Base-by-base conservation (phyloP, 1,284 basidiomycete species). In the Fomitopsis schrenkii region DNA sequence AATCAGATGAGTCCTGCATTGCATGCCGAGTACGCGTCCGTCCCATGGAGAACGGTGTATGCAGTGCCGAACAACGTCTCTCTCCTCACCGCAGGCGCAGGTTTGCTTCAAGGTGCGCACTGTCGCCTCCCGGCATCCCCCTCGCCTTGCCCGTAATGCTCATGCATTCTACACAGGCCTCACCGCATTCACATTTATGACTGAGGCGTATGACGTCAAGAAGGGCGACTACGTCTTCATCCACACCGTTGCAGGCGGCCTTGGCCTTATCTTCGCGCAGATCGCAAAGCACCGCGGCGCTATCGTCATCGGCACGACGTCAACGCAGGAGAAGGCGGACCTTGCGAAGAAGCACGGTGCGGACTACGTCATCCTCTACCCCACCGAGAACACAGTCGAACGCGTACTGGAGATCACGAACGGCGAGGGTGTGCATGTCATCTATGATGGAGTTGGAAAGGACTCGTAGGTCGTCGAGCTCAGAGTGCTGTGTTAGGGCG, bases 381-480 rank as follows among this genome's bases (percentile, higher is more conserved):
- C 84, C 48, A 77, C 81, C 53, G 88, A 93, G 65, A 81, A 91
- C 67, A 88, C 88, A 0, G 86, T 90, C 17, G 70, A 85, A 60
- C 82, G 87, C 62, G 89, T 93, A n/a, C 70, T 91, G 59, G 87
- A 90, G 68, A 78, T 97, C 59, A 96, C 95, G 0, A 84, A 85
- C 57, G 93, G 91, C 2, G 82, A 90, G 68, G 96, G 96, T 26
- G 91, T 95, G 8, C 83, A 95, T 67, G 95, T 85, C 10, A 83
- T 96, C 41, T 97, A 91, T 71, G 96, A 99, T 73, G 95, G 96
- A 48, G 94, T 99, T 28, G 97, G 97, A 9, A 95, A 91, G 76
- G 91, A 94, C 72, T 96, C 94, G 81, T 92, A 72, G 62, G 88
- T 79, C 2, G 2, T n/a, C 17, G 36, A 45, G 3, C 26, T 19